Evolutionary conservation across 495 filamentous ascomycete species (phyloP), one percentile per base, ranked within the genome.

Genomic region (Lepidopterella palustris): DNA sequence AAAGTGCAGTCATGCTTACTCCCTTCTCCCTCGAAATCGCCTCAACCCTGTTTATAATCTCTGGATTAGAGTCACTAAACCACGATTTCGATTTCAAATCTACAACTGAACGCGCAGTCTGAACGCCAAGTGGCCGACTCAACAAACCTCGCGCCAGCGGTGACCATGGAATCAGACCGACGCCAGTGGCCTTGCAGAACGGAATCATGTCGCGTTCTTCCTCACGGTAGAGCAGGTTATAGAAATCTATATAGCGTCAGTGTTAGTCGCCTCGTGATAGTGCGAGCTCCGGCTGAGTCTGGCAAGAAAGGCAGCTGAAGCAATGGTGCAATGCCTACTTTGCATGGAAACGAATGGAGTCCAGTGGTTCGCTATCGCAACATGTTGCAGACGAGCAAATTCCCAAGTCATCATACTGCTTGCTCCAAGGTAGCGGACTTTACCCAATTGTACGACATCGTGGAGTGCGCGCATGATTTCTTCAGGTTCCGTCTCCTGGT

Each of bases 271-370:
- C 31, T 15, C 31, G 31, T 35, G 31, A 6, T 35, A 15, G 15
- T 35, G 15, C 15, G 15, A 6, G 6, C 31, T 35, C 31, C 31
- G 31, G 31, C 15, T 6, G 6, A 6, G 6, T 35, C 31, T 15
- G 31, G 6, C 31, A 35, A 35, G 6, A 35, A 35, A 35, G 15
- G 31, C n/a, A n/a, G n/a, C n/a, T n/a, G n/a, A n/a, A n/a, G n/a
- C n/a, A n/a, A n/a, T n/a, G n/a, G n/a, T n/a, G n/a, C n/a, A n/a
- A n/a, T n/a, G 31, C 35, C 10, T 2, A 42, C 9, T 13, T 10
- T 91, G 87, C 87, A 90, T 90, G 21, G 77, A 80, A 59, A 89
- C 72, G 65, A 89, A 90, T 70, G 84, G 84, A 5, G 86, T 88
- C 85, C 84, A 90, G 23, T 83, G 80, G 61, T 88, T 77, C 63